Evolutionary conservation across 805 yeast genomes (phyloP).

Genomic region (Kluyveromyces nonfermentans): DNA sequence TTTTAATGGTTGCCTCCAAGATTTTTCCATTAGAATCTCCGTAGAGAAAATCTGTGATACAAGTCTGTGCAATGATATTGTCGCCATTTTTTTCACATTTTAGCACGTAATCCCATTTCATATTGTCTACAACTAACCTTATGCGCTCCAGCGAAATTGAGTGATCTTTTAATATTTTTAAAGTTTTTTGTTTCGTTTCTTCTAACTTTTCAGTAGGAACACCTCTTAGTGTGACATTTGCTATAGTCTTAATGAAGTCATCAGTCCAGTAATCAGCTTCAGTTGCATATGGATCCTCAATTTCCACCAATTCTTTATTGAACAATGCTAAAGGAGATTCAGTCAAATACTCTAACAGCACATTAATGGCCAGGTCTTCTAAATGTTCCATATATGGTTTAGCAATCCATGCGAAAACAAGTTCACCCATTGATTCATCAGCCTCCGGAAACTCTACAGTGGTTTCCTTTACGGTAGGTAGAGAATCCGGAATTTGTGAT

Average conservation of each 20-base stretch:
- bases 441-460: constrained; percentile 76
- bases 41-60: constrained; percentile 72
- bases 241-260: constrained; percentile 55
- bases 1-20: constrained; percentile 44
- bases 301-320: constrained; percentile 63
- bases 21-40: constrained; percentile 57
- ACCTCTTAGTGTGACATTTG: constrained; percentile 49
- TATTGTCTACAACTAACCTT: constrained; percentile 57
- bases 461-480: constrained; percentile 35
- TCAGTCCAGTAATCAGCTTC: constrained; percentile 62
- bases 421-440: constrained; percentile 77
- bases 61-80: constrained; percentile 48
- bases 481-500: constrained; percentile 38
- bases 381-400: constrained; percentile 48
- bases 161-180: constrained; percentile 46
- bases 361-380: constrained; percentile 58
- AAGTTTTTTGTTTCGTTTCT: constrained; percentile 43
- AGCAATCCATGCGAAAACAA: constrained; percentile 72
- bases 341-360: constrained; percentile 64
- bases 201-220: constrained; percentile 62
- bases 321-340: constrained; percentile 71
- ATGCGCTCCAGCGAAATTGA: constrained; percentile 57
- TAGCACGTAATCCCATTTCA: constrained; percentile 49
- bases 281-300: constrained; percentile 73
- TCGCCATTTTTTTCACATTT: constrained; percentile 55